Base-by-base conservation (phyloP, 345 rosid genomes). In the Ailanthus altissimus region DNA sequence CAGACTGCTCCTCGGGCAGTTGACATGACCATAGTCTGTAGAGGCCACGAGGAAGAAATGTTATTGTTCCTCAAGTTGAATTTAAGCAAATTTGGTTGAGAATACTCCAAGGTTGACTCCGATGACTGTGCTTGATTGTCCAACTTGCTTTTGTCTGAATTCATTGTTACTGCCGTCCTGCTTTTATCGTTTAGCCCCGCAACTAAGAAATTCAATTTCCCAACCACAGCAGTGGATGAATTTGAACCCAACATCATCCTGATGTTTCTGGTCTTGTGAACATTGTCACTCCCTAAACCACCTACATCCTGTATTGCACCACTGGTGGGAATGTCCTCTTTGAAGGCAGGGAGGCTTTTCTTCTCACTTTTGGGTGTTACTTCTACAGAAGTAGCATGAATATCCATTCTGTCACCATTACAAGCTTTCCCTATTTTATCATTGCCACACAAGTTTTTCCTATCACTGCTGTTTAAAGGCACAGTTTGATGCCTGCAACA, bases 131-230 rank as follows among this genome's bases (percentile, higher is more conserved):
- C 53, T 16, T 50, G 46, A 38, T 62, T 58, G 23, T 75, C 59
- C 42, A 47, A 69, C 64, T 61, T 77, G 42, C 40, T 54, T 26
- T 45, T 36, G 21, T 64, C 75, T 50, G 42, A 28, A 20, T 26
- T 53, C 45, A 28, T 9, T 58, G 36, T 20, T 5, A 54, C 53
- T n/a, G 75, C 36, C 20, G 9, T 62, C 46, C 64, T 38, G 20
- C 83, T 70, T 23, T 61, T 21, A 8, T 43, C 59, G 18, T 56
- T 72, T 13, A 75, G 61, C 49, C 57, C 79, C 5, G 60, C 42
- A 50, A 8, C 64, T 53, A 78, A 67, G 40, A 70, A 51, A 49
- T 77, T 74, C 57, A 67, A 16, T 38, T 67, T 66, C 71, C 66
- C 56, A 2, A 63, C 56, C 47, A 21, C 56, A 8, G n/a, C 42